A percentile compares a stretch with the other conserved stretches of the same genome.
phyloP scores from a whole-genome alignment of 805 yeast genomes.

The Myxozyma melibiosi region DNA sequence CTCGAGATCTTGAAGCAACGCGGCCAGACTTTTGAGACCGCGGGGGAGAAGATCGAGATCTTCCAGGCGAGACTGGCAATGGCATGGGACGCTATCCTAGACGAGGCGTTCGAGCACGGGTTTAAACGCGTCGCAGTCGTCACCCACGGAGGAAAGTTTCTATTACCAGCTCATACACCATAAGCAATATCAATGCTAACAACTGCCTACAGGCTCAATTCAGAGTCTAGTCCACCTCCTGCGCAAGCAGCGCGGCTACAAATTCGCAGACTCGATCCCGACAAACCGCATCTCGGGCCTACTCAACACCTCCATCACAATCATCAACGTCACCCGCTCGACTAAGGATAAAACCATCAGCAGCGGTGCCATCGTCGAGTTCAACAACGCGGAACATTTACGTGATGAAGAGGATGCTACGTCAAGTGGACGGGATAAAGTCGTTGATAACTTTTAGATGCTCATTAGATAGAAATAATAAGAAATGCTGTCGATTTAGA shows the following conservation, averaged over 20 bases:
- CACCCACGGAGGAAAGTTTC: slow-evolving; percentile 24
- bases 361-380: slow-evolving; percentile 25
- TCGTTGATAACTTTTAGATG: slow-evolving; percentile 17
- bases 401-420: not conserved
- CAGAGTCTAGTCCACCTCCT: slow-evolving; percentile 20
- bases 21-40: slow-evolving; percentile 14
- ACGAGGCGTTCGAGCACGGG: slow-evolving; percentile 11
- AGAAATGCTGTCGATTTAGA: too few species aligned
- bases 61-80: slow-evolving; percentile 10
- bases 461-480: not conserved
- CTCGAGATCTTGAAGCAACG: slow-evolving; percentile 8
- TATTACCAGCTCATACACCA: not conserved
- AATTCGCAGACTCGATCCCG: slow-evolving; percentile 11
- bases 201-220: slow-evolving; percentile 28
- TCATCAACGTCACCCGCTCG: slow-evolving; percentile 22
- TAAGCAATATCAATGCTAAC: not conserved
- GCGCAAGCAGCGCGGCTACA: slow-evolving; percentile 14
- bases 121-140: slow-evolving; percentile 20
- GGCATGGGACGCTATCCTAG: slow-evolving; percentile 24
- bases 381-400: slow-evolving; percentile 25
- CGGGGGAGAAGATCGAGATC: slow-evolving; percentile 16
- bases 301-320: slow-evolving; percentile 26
- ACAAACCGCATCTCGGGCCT: slow-evolving; percentile 13
- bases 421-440: slow-evolving; percentile 21
- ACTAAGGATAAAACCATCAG: slow-evolving; percentile 7